Evolutionary conservation across 495 filamentous ascomycete genomes (phyloP), one percentile per base, ranked within the genome.

Genomic region (Penicillium paradoxum): DNA sequence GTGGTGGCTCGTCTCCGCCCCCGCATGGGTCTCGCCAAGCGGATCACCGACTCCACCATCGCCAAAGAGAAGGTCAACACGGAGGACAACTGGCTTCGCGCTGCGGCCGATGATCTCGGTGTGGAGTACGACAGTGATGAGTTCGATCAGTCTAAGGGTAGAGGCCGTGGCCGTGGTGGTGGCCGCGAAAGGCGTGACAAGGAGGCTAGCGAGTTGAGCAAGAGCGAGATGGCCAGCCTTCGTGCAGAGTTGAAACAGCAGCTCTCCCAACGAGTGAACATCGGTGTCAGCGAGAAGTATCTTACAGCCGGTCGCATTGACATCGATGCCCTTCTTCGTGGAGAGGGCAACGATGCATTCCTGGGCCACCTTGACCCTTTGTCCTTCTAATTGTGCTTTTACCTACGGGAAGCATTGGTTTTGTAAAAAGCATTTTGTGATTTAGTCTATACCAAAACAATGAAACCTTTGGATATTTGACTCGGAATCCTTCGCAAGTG

Each of bases 71-170:
- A 89, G 71, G 80, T 87, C 34, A 80, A 79, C 22, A 81, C 85
- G 49, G 90, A 95, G 56, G 89, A 96, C 54, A 83, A 89, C 51
- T 95, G 89, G 87, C 69, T 97, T 49, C 80, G 80, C 30, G 78
- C 77, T 11, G 93, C 91, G 0, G 95, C 93, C 1, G 90, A 97
- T 45, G 93, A 97, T 55, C 79, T 98, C 3, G 93, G 93, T 2
- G 87, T 97, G 6, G 93, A 97, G 21, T 92, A 92, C 62, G 90
- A 97, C 61, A 87, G 84, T 56, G 91, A 96, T 18, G 88, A 91
- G 43, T 85, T 93, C 43, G 84, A 87, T 53, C 69, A 75, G 36
- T 78, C 80, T 10, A 71, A 71, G 43, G 83, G 84, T 60, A 80
- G 80, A 46, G 83, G 85, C 6, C 82, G 88, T 36, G 88, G 88